Evolutionary conservation across 345 rosid species (phyloP).

Genomic region (Orychophragmus violaceus): DNA sequence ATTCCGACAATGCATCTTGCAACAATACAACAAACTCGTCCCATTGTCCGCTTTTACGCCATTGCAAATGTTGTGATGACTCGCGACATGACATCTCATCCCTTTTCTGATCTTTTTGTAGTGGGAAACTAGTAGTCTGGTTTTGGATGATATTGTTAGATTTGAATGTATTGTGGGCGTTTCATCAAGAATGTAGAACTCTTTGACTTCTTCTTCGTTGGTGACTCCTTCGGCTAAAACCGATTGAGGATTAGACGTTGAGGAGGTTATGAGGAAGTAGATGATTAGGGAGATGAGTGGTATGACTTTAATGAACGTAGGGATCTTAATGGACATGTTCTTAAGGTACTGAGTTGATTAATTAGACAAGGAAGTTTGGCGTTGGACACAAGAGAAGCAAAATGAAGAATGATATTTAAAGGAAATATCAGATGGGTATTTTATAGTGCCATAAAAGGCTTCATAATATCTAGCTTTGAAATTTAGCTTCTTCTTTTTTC

Average conservation of each 20-base stretch:
- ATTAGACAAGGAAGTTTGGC: neutral
- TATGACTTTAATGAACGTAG: conserved; percentile 7
- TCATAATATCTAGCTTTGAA: neutral
- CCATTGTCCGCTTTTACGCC: conserved; percentile 57
- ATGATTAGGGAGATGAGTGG: conserved; percentile 5
- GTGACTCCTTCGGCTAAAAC: conserved; percentile 8
- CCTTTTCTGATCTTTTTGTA: conserved; percentile 44
- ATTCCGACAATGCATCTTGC: conserved; percentile 68
- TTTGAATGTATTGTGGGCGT: conserved; percentile 6
- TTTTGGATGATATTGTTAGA: conserved; percentile 2
- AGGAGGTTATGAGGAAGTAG: neutral
- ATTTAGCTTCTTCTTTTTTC: neutral
- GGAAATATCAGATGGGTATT: neutral
- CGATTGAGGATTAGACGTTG: neutral
- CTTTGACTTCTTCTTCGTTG: conserved; percentile 10
- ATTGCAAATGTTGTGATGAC: conserved; percentile 38
- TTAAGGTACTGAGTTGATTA: neutral
- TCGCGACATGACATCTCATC: conserved; percentile 23
- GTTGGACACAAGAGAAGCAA: conserved; percentile 3
- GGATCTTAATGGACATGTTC: conserved; percentile 4
- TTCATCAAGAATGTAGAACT: conserved; percentile 17
- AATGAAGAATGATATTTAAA: neutral
- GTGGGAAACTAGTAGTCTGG: neutral
- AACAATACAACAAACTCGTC: conserved; percentile 52
- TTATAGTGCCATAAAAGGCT: neutral